Evolutionary conservation across 1,284 basidiomycete species (phyloP).

Genomic region (Sphaerobolus stellatus): DNA sequence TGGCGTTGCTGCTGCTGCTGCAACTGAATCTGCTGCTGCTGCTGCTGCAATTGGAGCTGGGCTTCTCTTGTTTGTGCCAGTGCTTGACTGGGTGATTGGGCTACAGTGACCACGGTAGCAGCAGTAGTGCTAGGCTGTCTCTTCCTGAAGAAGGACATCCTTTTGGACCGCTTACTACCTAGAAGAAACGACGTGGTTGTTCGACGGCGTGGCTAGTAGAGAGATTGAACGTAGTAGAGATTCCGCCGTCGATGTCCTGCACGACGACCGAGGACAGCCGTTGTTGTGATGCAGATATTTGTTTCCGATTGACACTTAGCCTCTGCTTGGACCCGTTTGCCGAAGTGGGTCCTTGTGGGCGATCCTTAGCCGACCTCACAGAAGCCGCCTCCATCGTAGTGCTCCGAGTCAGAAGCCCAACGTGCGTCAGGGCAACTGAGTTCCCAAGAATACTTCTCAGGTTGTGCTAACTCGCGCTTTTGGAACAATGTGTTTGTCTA

Average conservation of each 20-base stretch:
- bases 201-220: not conserved
- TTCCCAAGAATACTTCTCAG: too few species aligned
- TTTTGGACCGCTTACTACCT: constrained; percentile 49
- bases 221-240: not conserved
- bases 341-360: not conserved
- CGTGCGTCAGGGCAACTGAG: too few species aligned
- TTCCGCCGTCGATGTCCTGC: not conserved
- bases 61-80: constrained; percentile 33
- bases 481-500: too few species aligned
- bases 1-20: constrained; percentile 17
- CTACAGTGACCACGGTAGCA: constrained; percentile 48
- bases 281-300: constrained; percentile 3
- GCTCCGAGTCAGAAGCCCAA: too few species aligned
- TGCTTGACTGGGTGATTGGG: constrained; percentile 60
- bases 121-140: constrained; percentile 44
- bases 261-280: not conserved
- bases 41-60: constrained; percentile 38
- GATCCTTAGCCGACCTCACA: too few species aligned
- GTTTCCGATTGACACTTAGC: too few species aligned
- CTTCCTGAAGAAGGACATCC: constrained; percentile 89
- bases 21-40: constrained; percentile 26
- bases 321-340: not conserved
- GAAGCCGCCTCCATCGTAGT: too few species aligned
- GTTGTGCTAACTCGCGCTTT: too few species aligned
- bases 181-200: constrained; percentile 10